Percentiles rank a stretch among this genome's conserved stretches.
phyloP scores from a whole-genome alignment of 805 yeast genomes.

The Candida adriatica region DNA sequence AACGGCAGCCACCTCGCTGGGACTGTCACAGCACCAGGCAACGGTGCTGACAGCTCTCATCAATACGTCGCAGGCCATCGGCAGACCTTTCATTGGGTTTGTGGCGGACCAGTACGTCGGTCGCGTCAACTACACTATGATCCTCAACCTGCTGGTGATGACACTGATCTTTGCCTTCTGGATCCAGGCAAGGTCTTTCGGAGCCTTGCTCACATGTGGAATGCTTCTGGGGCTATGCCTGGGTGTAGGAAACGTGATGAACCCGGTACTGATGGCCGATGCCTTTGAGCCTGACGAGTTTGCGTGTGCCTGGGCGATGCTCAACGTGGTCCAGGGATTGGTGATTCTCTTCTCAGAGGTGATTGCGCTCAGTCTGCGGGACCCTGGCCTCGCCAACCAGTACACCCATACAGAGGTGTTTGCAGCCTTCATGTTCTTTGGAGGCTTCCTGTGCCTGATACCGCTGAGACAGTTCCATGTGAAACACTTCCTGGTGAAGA shows the following conservation, averaged over 20 bases:
- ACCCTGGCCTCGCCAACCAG: constrained; percentile 28
- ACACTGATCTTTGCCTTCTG: constrained; percentile 39
- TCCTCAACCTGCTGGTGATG: constrained; percentile 27
- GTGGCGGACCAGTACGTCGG: constrained; percentile 38
- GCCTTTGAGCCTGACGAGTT: constrained; percentile 29
- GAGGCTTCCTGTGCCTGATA: constrained; percentile 34
- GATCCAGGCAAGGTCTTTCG: constrained; percentile 35
- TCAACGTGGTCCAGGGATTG: constrained; percentile 27
- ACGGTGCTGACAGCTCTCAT: constrained; percentile 39
- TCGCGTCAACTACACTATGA: constrained; percentile 37
- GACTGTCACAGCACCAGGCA: constrained; percentile 36
- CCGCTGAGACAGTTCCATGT: constrained; percentile 46
- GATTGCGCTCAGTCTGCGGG: constrained; percentile 42
- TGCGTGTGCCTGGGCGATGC: constrained; percentile 32
- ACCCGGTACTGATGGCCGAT: constrained; percentile 35
- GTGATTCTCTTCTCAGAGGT: constrained; percentile 42
- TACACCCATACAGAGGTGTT: constrained; percentile 54
- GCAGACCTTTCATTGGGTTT: constrained; percentile 42
- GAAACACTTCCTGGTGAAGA: constrained; percentile 23
- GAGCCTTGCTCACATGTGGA: constrained; percentile 33
- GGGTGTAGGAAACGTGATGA: constrained; percentile 40
- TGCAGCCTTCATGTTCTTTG: constrained; percentile 42
- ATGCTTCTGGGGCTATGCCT: constrained; percentile 36
- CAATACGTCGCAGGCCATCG: constrained; percentile 40
- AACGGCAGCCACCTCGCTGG: constrained; percentile 40